Conservation (phyloP, 306 rosid species). For the Lupinus albus region DNA sequence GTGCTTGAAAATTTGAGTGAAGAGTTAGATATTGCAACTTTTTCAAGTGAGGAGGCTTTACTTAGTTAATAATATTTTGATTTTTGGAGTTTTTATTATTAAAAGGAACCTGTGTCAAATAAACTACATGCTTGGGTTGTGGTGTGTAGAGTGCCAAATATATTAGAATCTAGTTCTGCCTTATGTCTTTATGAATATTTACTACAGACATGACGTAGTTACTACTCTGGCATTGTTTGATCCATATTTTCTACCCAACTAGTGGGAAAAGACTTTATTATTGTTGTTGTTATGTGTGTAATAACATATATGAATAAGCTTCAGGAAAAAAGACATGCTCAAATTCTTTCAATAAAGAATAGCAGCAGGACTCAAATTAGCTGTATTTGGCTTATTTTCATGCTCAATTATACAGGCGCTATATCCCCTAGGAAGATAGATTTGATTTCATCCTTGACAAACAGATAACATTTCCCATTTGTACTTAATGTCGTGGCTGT, state of each 20-base stretch:
- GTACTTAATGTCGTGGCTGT: slow-evolving; percentile 23
- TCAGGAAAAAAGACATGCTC: slow-evolving; percentile 2
- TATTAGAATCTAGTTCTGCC: slow-evolving; percentile 8
- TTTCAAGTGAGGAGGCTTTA: slow-evolving; percentile 22
- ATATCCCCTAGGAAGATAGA: background rate
- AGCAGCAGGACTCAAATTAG: background rate
- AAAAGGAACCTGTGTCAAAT: slow-evolving; percentile 12
- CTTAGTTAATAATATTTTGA: slow-evolving; percentile 7
- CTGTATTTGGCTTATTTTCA: background rate
- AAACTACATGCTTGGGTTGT: background rate
- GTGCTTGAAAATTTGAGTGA: slow-evolving; percentile 4
- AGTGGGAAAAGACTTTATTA: too few relatives aligned
- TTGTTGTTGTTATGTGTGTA: background rate
- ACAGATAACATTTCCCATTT: background rate
- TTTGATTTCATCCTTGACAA: slow-evolving; percentile 10
- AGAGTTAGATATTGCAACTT: slow-evolving; percentile 8
- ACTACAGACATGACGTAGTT: too few relatives aligned
- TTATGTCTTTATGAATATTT: slow-evolving; percentile 3
- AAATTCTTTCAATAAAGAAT: background rate
- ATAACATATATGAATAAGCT: background rate
- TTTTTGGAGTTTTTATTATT: slow-evolving; percentile 16
- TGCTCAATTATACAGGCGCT: background rate
- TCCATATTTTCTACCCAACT: too few relatives aligned
- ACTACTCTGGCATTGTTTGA: too few relatives aligned
- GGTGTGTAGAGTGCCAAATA: too few relatives aligned